Conservation (phyloP, 2,329 filamentous ascomycete genomes). For the Onygena corvina region DNA sequence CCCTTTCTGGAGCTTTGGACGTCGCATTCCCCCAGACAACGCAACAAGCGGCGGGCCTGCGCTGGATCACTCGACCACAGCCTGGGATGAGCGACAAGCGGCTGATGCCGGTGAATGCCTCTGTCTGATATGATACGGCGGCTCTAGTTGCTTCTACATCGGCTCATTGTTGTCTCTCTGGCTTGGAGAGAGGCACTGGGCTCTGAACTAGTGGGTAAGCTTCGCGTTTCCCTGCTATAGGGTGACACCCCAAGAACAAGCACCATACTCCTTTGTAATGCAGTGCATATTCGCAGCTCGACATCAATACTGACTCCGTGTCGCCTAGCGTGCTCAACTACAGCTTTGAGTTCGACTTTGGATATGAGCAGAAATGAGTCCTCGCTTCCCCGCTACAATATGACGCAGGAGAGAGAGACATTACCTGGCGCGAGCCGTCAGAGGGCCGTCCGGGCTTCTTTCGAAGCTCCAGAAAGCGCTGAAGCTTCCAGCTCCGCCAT, state of each 20-base stretch:
- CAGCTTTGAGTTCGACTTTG: background rate
- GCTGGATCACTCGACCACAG: background rate
- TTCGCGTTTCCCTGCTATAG: too few relatives aligned
- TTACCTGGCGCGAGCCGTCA: slow-evolving; percentile 1
- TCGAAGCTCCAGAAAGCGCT: slow-evolving; percentile 6
- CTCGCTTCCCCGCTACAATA: slow-evolving; percentile 5
- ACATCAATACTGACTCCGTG: slow-evolving; percentile 1
- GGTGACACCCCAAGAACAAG: background rate
- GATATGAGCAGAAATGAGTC: slow-evolving; percentile 6
- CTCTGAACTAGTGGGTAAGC: too few relatives aligned
- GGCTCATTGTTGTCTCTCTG: background rate
- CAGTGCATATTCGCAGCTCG: too few relatives aligned
- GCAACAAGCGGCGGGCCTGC: background rate
- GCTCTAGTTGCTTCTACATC: background rate
- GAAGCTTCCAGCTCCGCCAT: slow-evolving; percentile 1
- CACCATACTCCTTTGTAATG: background rate
- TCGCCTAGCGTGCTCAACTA: background rate
- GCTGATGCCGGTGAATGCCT: background rate
- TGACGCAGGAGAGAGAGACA: slow-evolving; percentile 9
- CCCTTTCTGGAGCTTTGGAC: background rate
- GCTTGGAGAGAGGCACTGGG: background rate
- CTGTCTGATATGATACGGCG: background rate
- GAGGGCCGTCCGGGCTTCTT: slow-evolving; percentile 11
- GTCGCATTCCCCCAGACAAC: background rate
- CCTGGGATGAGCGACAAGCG: background rate